Base-by-base conservation (phyloP, 2,329 filamentous ascomycete species). In the Fusarium sp. region DNA sequence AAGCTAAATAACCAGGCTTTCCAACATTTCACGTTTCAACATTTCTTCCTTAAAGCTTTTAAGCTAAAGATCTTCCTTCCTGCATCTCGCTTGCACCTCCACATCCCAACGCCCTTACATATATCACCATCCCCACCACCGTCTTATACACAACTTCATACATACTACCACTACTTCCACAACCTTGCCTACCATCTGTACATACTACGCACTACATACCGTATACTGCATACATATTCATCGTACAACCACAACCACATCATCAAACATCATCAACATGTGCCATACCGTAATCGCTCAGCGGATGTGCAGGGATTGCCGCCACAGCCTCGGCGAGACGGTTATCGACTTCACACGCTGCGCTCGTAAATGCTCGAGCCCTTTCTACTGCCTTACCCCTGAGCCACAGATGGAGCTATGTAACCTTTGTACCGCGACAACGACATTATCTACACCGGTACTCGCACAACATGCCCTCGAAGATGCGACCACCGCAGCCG, bases 221-320 rank as follows among this genome's bases (percentile, higher is more conserved):
- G 26, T 4, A 28, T 28, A 28, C 26, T 30, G 46, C 36, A 39
- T 49, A 50, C 44, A 26, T 36, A 51, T 23, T 15, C 43, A 32
- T 11, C 52, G 59, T 49, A 62, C 58, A 63, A 51, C 60, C 45
- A 56, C 55, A 56, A 42, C 24, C 26, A 28, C 26, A 28, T 11
- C 26, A 12, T 12, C 26, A 28, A 28, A 12, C 39, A 48, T 24
- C 46, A 24, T 60, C 69, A 69, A 51, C 55, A 75, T 75, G 74
- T 75, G 74, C 48, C 74, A 75, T 70, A 74, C 67, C 38, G 67
- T 75, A 56, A 66, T 74, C 36, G 74, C 74, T 28, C 69, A 75
- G 65, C 74, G 72, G 56, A 65, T 75, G 64, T 75, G 73, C 65
- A 65, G 69, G 56, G 63, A 65, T 61, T 75, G 73, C 62, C 67